These are phyloP conservation scores for Citrus cavaleriei DNA, from an alignment of 345 rosid genomes.

Conservation along the genomic window DNA sequence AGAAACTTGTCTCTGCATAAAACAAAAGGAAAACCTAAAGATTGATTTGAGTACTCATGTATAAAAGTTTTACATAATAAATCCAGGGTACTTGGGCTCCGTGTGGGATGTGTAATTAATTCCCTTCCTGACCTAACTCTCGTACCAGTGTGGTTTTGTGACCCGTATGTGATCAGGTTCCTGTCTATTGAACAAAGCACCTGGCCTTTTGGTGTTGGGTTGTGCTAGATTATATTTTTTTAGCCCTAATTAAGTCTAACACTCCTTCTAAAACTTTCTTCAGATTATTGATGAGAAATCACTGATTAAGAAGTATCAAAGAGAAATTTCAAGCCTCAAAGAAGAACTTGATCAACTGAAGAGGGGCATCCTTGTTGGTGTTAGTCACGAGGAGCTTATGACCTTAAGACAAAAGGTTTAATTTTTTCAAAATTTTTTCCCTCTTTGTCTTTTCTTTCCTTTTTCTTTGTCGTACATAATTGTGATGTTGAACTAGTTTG, in stretches of 20 bases:
- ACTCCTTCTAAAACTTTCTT: constrained; percentile 12
- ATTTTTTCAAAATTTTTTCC: background rate
- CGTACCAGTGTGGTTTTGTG: background rate
- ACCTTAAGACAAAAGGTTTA: constrained; percentile 87
- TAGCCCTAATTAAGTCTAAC: constrained; percentile 9
- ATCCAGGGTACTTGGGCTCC: background rate
- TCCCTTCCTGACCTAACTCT: background rate
- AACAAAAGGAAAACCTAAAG: background rate
- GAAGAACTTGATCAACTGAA: constrained; percentile 86
- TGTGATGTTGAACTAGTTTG: background rate
- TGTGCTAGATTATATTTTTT: background rate
- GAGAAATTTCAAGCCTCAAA: constrained; percentile 88
- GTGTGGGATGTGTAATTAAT: background rate
- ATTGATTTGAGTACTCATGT: background rate
- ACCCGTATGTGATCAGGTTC: background rate
- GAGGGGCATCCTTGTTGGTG: constrained; percentile 81
- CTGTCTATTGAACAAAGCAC: background rate
- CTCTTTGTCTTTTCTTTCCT: background rate
- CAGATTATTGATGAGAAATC: constrained; percentile 99
- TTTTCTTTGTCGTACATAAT: background rate
- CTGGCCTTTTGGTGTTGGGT: background rate
- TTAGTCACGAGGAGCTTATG: constrained; percentile 90
- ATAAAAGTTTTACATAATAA: background rate
- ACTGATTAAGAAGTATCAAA: constrained; percentile 93
- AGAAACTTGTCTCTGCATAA: background rate